Evolutionary conservation across 2,329 filamentous ascomycete genomes (phyloP), one percentile per base, ranked within the genome.

Genomic region (Beauveria sp.): DNA sequence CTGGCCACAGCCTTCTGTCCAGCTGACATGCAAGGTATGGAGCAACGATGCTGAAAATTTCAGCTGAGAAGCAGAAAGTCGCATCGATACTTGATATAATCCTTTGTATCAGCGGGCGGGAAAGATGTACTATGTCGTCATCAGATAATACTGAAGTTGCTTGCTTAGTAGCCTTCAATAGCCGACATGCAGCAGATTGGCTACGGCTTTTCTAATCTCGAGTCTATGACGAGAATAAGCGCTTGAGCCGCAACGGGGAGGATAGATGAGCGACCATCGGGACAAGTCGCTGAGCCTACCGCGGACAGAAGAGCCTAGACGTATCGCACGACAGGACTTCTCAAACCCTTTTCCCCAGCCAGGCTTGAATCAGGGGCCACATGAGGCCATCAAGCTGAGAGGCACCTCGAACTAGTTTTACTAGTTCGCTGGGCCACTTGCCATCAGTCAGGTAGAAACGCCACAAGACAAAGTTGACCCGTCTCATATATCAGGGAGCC

Each of bases 381-480:
- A 43, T 43, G 55, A 58, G 46, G 46, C 55, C 46, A 30, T 51
- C 34, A 37, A 51, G 46, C 47, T 51, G 47, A 51, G 34, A 51
- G 18, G 41, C 12, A 44, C 41, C n/a, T 43, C 5, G 30, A 8
- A 34, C 37, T 16, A n/a, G 34, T 12, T 30, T 30, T 34, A 37
- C 30, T 58, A 41, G 46, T 40, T 18, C 26, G 34, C 14, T 51
- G n/a, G 20, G 34, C 18, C 55, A 44, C 24, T 41, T 41, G 46
- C 30, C 40, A 51, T 50, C 9, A 46, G 55, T 51, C 46, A 58
- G 55, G 34, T 5, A 51, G 34, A 14, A 58, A 58, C 55, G 46
- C 55, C 55, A 58, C 55, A 43, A 30, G 18, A 47, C 55, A 20
- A 58, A 37, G 30, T 46, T 50, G 55, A 28, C 55, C 46, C 55